Base-by-base conservation (phyloP, 164 flowering plant genomes). In the Macadamia integrifolia region DNA sequence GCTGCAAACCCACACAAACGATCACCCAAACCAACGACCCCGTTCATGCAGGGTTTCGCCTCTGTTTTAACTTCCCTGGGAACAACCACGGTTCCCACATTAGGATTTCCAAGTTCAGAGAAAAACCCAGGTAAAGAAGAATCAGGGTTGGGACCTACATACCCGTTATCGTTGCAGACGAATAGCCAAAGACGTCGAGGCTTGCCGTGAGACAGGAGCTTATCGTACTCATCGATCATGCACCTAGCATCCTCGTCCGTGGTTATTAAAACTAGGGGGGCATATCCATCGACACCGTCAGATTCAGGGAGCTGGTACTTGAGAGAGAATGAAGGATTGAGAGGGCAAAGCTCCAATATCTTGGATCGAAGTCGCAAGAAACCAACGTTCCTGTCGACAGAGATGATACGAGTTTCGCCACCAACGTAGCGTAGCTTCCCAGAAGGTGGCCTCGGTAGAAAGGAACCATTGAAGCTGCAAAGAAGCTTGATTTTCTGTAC, bases 321-420 rank as follows among this genome's bases (percentile, higher is more conserved):
- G 69, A 81, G 63, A 6, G 64, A 63, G 43, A 78, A 66, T 1
- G 57, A 63, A 48, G 7, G 60, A 43, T 30, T 40, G 12, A 35
- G 56, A 11, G 74, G 74, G 72, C 70, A 70, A 6, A 76, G 74
- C 28, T 76, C 76, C 5, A 61, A 31, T 10, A 81, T 68, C 69
- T 60, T 72, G 5, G 71, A 66, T 11, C 65, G 35, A 18, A 80
- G 73, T 0, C 46, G 53, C 40, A 62, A 64, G 69, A 76, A 62
- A 0, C 69, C 61, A 32, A 71, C 42, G 49, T 17, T 43, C 1
- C 80, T 74, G 61, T 77, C 73, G 30, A 77, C 64, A 52, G 76
- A 71, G 49, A 81, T 11, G 60, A 79, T 75, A 1, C 80, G 77
- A 11, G 74, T 73, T 72, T 81, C 82, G 23, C 84, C 84, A 46